These are phyloP conservation scores for Entomortierella parvispora DNA, from an alignment of 192 early-diverging fungal species.

Conservation along the genomic window DNA sequence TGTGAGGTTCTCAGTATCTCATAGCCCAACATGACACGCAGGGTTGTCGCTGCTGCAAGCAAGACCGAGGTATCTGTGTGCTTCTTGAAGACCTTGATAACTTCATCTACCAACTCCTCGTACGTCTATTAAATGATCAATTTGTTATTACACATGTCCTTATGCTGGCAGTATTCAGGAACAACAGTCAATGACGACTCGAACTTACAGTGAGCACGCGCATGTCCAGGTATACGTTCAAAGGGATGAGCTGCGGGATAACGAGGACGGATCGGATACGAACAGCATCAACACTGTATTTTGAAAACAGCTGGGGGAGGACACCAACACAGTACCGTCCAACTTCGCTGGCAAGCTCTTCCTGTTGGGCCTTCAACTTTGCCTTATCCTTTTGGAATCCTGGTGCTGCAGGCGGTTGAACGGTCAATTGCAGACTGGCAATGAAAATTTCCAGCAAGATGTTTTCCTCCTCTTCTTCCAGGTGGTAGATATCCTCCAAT, in stretches of 20 bases:
- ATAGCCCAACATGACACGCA: constrained; percentile 51
- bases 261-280: constrained; percentile 53
- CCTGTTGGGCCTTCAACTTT: constrained; percentile 46
- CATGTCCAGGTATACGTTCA: constrained; percentile 59
- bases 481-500: constrained; percentile 51
- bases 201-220: constrained; percentile 54
- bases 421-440: constrained; percentile 47
- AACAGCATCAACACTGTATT: constrained; percentile 55
- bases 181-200: background rate
- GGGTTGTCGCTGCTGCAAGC: constrained; percentile 47
- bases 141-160: too few relatives aligned
- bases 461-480: constrained; percentile 66
- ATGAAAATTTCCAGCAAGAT: constrained; percentile 61
- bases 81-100: constrained; percentile 57
- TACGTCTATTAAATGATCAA: constrained; percentile 46
- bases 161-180: too few relatives aligned
- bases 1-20: constrained; percentile 45
- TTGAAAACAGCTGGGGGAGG: constrained; percentile 56
- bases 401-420: constrained; percentile 26
- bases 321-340: constrained; percentile 53
- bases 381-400: constrained; percentile 52
- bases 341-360: constrained; percentile 52
- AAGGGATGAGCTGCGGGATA: constrained; percentile 57
- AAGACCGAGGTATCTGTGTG: constrained; percentile 53
- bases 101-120: constrained; percentile 56